Percentiles rank a stretch among this genome's conserved stretches.
Evolutionary conservation across 345 rosid species (phyloP).

Genomic region (Viola odorata): DNA sequence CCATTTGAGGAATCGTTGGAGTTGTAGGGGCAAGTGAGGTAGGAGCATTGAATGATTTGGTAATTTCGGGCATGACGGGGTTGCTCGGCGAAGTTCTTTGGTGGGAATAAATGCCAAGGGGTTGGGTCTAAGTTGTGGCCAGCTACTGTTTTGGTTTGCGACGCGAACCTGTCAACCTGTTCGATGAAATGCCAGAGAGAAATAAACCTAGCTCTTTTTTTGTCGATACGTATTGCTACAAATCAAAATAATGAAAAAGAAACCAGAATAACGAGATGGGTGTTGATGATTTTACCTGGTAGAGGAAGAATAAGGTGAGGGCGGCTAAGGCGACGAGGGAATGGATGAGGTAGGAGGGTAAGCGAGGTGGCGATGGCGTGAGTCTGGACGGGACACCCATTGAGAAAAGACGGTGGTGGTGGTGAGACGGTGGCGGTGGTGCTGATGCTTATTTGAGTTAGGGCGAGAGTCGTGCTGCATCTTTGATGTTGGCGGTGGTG

Average conservation of each 20-base stretch:
- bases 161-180: conserved; percentile 58
- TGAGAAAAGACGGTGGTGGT: neutral
- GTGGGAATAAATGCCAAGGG: conserved; percentile 85
- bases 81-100: conserved; percentile 43
- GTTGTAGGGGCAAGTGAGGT: conserved; percentile 59
- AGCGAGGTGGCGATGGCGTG: conserved; percentile 24
- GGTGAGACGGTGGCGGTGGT: neutral
- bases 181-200: conserved; percentile 19
- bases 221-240: neutral
- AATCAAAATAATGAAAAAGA: neutral
- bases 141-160: conserved; percentile 57
- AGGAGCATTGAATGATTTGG: conserved; percentile 75
- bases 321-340: conserved; percentile 47
- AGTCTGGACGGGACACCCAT: conserved; percentile 36
- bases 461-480: too few relatives aligned
- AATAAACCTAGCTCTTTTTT: too few relatives aligned
- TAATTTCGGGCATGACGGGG: conserved; percentile 47
- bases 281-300: conserved; percentile 41
- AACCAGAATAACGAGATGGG: neutral
- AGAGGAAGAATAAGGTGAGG: conserved; percentile 53
- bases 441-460: neutral
- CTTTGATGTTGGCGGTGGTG: too few relatives aligned
- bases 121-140: conserved; percentile 93
- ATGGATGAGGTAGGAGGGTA: conserved; percentile 48
- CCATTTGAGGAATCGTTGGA: conserved; percentile 10